Evolutionary conservation across 2,329 filamentous ascomycete species (phyloP).

Genomic region (Colletotrichum gigasporum): DNA sequence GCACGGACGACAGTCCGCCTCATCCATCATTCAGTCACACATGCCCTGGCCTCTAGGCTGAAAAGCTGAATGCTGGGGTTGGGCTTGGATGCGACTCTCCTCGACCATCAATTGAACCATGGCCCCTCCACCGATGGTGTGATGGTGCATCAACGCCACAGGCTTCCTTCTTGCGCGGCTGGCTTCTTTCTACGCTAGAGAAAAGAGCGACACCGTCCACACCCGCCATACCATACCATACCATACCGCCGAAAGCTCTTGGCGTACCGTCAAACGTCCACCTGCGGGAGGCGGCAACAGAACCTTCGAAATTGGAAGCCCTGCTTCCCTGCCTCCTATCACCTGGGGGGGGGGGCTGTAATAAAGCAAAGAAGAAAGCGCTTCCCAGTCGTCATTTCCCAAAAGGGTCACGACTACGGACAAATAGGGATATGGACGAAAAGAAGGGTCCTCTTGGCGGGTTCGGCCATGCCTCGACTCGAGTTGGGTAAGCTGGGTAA

Average conservation of each 20-base stretch:
- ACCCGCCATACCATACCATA: neutral
- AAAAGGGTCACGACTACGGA: neutral
- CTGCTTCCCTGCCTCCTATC: neutral
- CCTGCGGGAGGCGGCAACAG: neutral
- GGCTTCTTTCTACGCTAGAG: neutral
- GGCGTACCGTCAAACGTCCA: constrained; percentile 19
- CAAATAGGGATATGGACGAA: constrained; percentile 14
- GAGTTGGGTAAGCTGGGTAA: neutral
- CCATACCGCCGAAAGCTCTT: neutral
- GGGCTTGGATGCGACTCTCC: constrained; percentile 1
- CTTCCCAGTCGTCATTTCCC: neutral
- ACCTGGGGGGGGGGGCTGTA: constrained; percentile 9
- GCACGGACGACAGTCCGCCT: constrained; percentile 1
- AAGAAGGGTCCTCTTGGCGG: constrained; percentile 23
- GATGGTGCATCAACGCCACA: constrained; percentile 23
- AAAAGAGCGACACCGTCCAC: neutral
- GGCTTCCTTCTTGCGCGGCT: constrained; percentile 9
- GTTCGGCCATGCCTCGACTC: neutral
- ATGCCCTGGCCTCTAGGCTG: neutral
- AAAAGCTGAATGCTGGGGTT: constrained; percentile 3
- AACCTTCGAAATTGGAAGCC: neutral
- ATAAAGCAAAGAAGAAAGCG: constrained; percentile 19
- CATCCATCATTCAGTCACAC: neutral
- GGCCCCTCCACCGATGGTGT: constrained; percentile 16
- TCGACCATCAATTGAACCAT: neutral